These are phyloP conservation scores for Chaetomium fimeti DNA, from an alignment of 495 filamentous ascomycete genomes.

Conservation along the genomic window DNA sequence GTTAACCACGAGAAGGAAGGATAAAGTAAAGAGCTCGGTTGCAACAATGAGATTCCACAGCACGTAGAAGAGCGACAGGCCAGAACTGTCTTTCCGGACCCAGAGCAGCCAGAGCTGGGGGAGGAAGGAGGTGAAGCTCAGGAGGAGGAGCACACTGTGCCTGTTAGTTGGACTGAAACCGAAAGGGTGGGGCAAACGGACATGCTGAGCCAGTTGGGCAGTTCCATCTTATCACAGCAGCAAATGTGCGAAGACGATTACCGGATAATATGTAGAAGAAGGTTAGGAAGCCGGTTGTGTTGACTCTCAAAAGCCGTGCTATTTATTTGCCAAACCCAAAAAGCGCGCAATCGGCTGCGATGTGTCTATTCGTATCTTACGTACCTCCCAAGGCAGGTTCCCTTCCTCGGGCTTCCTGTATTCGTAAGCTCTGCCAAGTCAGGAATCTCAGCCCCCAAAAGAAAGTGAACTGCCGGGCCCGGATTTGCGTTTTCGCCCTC, in stretches of 20 bases:
- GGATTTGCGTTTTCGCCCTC: no score
- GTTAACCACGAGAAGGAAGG: conserved; percentile 7
- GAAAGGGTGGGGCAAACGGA: not conserved
- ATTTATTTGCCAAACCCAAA: no score
- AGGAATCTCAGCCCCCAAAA: no score
- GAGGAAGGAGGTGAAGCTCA: conserved; percentile 3
- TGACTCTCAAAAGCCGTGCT: not conserved
- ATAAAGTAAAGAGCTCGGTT: conserved; percentile 3
- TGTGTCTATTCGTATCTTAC: no score
- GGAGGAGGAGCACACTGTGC: conserved; percentile 3
- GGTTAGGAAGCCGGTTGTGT: conserved; percentile 6
- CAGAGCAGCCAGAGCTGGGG: conserved; percentile 7
- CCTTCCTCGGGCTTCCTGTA: no score
- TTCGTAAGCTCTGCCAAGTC: no score
- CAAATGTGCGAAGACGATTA: not conserved
- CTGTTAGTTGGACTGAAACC: not conserved
- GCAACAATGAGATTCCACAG: not conserved
- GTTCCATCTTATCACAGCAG: not conserved
- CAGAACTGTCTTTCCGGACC: not conserved
- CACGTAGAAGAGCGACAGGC: not conserved
- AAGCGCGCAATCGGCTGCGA: no score
- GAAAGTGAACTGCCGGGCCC: no score
- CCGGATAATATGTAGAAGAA: not conserved
- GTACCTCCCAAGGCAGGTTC: no score
- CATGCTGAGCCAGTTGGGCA: conserved; percentile 5